These are phyloP conservation scores for Pancytospora philotis DNA, from an alignment of 371 early-diverging fungal genomes.

Conservation along the genomic window DNA sequence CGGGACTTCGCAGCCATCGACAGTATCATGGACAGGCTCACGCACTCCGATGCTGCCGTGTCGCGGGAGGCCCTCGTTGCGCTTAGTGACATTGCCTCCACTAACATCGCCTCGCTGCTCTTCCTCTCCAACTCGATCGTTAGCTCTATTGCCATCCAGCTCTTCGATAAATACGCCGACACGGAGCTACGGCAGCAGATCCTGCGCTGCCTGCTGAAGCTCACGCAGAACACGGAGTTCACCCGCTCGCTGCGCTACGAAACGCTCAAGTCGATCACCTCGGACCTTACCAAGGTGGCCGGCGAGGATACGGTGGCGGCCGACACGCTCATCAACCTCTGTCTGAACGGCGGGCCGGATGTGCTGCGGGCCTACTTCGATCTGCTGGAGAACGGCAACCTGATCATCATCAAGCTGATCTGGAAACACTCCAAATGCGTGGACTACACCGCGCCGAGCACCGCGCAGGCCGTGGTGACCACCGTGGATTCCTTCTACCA, in stretches of 20 bases:
- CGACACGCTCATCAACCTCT: constrained; percentile 46
- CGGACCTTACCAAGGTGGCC: constrained; percentile 34
- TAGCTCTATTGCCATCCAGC: constrained; percentile 35
- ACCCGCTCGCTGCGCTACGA: constrained; percentile 34
- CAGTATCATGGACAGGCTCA: constrained; percentile 30
- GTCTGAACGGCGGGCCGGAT: constrained; percentile 27
- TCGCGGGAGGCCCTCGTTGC: constrained; percentile 28
- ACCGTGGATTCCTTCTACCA: constrained; percentile 35
- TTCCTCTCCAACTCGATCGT: constrained; percentile 41
- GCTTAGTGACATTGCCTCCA: constrained; percentile 18
- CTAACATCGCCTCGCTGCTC: constrained; percentile 5
- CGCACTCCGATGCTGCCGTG: constrained; percentile 14
- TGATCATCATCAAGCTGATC: constrained; percentile 53
- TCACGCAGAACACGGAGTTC: constrained; percentile 25
- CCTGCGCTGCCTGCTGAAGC: constrained; percentile 26
- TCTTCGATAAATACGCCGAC: constrained; percentile 24
- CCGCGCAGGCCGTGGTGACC: constrained; percentile 19
- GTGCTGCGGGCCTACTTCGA: constrained; percentile 35
- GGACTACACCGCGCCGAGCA: constrained; percentile 4
- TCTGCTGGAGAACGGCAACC: constrained; percentile 25
- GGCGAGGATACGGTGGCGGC: constrained; percentile 22
- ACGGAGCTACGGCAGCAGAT: constrained; percentile 3
- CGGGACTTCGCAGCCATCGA: constrained; percentile 16
- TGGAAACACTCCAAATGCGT: constrained; percentile 58
- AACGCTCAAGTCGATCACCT: constrained; percentile 23